Percentiles rank a stretch among this genome's conserved stretches.
These are phyloP conservation scores for Paraphoma chrysanthemicola DNA, from an alignment of 2,329 filamentous ascomycete genomes.

Conservation along the genomic window DNA sequence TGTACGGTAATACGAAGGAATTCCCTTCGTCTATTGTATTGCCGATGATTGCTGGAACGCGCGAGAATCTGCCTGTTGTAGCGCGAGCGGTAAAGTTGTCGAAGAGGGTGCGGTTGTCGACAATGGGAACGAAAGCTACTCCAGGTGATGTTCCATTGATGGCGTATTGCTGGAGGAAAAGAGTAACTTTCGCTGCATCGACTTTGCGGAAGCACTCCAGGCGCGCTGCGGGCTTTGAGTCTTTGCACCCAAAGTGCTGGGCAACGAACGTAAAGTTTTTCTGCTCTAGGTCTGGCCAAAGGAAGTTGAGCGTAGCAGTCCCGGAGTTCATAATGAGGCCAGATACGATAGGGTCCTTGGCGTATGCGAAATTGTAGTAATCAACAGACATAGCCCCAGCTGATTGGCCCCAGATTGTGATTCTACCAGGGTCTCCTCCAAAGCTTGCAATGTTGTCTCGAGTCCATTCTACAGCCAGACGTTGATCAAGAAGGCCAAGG, in stretches of 20 bases:
- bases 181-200: conserved; percentile 32
- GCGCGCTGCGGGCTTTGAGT: conserved; percentile 27
- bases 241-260: conserved; percentile 42
- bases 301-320: conserved; percentile 18
- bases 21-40: conserved; percentile 44
- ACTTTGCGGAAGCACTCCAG: conserved; percentile 49
- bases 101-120: conserved; percentile 43
- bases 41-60: conserved; percentile 47
- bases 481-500: conserved; percentile 50
- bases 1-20: conserved; percentile 39
- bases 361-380: conserved; percentile 58
- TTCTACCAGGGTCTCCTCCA: conserved; percentile 44
- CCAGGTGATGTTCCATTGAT: conserved; percentile 32
- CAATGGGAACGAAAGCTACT: conserved; percentile 35
- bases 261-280: conserved; percentile 51
- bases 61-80: conserved; percentile 32
- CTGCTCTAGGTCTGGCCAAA: conserved; percentile 25
- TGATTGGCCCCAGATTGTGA: conserved; percentile 50
- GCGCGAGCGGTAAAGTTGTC: conserved; percentile 43
- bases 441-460: conserved; percentile 49
- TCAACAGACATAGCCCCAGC: conserved; percentile 52
- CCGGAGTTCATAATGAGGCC: conserved; percentile 37
- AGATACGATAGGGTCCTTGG: conserved; percentile 55
- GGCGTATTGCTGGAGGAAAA: conserved; percentile 40
- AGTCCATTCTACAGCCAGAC: conserved; percentile 49